phyloP scores from a whole-genome alignment of 257 asterid genomes.

The Gardenia jasminoides region DNA sequence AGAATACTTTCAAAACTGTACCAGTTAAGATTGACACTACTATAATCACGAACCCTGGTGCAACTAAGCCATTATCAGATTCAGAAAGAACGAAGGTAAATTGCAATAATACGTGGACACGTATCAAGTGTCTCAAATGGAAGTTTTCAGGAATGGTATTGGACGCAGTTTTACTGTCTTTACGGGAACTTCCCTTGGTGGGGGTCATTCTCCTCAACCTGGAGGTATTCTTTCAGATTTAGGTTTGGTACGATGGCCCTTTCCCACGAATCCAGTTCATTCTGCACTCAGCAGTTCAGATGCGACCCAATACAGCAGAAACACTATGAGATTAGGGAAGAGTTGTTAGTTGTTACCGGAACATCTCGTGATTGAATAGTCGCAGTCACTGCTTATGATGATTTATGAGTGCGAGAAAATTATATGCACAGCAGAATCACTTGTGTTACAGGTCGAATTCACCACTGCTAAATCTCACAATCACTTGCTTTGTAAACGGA shows the following conservation, averaged over 20 bases:
- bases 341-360: not conserved
- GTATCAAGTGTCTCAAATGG: not conserved
- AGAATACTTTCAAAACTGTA: not conserved
- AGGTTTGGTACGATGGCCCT: conserved; percentile 53
- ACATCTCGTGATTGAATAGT: not conserved
- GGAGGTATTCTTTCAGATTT: conserved; percentile 42
- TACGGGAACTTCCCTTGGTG: conserved; percentile 32
- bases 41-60: too few species aligned
- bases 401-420: too few species aligned
- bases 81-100: not conserved
- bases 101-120: not conserved
- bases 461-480: too few species aligned
- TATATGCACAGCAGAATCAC: too few species aligned
- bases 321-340: not conserved
- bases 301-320: not conserved
- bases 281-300: conserved; percentile 29
- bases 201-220: conserved; percentile 34
- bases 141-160: conserved; percentile 19
- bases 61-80: not conserved
- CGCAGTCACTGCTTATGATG: not conserved
- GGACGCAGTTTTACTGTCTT: conserved; percentile 27
- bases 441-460: too few species aligned
- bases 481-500: not conserved
- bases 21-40: not conserved
- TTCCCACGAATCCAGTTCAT: conserved; percentile 61